phyloP scores from a whole-genome alignment of 164 flowering plant species.

The Chimonanthus salicifolius region DNA sequence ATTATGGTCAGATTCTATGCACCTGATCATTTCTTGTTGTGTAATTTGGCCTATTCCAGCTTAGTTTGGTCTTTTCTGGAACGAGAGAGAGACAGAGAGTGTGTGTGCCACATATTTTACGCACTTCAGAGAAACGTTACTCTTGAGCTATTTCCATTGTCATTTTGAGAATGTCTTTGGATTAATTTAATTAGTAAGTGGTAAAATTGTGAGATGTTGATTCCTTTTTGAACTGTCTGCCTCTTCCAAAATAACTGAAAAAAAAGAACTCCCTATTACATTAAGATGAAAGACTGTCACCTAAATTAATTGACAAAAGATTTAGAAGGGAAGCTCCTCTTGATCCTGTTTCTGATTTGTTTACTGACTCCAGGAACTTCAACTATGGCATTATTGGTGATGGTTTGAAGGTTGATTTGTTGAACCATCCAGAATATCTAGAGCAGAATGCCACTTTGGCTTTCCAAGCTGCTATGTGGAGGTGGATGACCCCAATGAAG shows the following conservation, averaged over 20 bases:
- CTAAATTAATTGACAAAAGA: background rate
- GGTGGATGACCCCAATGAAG: slow-evolving; percentile 72
- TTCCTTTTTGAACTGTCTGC: background rate
- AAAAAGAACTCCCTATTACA: background rate
- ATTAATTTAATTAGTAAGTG: too few species aligned
- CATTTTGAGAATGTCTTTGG: too few species aligned
- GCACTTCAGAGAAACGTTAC: too few species aligned
- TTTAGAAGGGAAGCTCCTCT: background rate
- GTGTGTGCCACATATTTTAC: too few species aligned
- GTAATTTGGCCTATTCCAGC: too few species aligned
- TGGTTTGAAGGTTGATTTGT: slow-evolving; percentile 53
- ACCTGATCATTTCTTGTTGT: too few species aligned
- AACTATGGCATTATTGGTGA: slow-evolving; percentile 67
- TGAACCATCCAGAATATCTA: slow-evolving; percentile 75
- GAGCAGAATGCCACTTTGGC: slow-evolving; percentile 89
- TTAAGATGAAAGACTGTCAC: too few species aligned
- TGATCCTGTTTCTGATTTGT: background rate
- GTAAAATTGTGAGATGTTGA: background rate
- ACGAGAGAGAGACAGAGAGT: too few species aligned
- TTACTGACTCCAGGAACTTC: slow-evolving; percentile 50
- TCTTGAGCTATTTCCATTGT: too few species aligned
- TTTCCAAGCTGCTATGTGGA: slow-evolving; percentile 72
- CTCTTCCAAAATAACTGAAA: background rate
- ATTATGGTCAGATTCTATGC: too few species aligned
- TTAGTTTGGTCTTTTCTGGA: too few species aligned